Evolutionary conservation across 352 stramenopile genomes (phyloP), one percentile per base, ranked within the genome.

Genomic region (Blastocystis sp.): DNA sequence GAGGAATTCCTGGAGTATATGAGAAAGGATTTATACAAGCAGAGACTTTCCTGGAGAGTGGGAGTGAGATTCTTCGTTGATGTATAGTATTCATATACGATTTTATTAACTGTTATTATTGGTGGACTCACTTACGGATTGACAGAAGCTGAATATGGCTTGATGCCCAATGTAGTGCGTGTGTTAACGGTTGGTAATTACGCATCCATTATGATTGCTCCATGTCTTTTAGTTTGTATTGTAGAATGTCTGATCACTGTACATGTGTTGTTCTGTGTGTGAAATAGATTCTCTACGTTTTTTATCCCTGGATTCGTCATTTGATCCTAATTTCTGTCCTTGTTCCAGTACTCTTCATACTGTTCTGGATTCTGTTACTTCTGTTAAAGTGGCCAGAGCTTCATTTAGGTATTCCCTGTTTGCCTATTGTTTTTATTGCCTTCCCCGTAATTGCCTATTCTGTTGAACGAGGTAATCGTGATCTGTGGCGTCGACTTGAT

Each of bases 141-240:
- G 13, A 66, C 17, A 1, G 42, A 84, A 40, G 51, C 42, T 40
- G 42, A 66, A 19, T 66, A 35, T 33, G 73, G 73, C 9, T 9
- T 66, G 11, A 44, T 84, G 22, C 73, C 73, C 22, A 84, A 84
- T 64, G 53, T 84, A 19, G 73, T 84, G 13, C 51, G 73, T 19
- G 53, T 84, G 9, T 19, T 84, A 51, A 84, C 73, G 1, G 44
- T 84, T 15, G 73, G 73, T 9, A 37, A 40, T 42, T 84, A 84
- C 30, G 7, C 57, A 35, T 68, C n/a, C 44, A 37, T 30, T 4
- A 84, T 84, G 44, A 57, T 33, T 3, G 19, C 33, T 22, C 73
- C 73, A 15, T 54, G 27, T 84, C 56, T 84, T 17, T 44, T n/a
- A 30, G n/a, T 53, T 30, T 69, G 73, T 42, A 54, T 84, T 40